phyloP scores from a whole-genome alignment of 2,329 filamentous ascomycete species.

The Pseudogymnoascus sp. region DNA sequence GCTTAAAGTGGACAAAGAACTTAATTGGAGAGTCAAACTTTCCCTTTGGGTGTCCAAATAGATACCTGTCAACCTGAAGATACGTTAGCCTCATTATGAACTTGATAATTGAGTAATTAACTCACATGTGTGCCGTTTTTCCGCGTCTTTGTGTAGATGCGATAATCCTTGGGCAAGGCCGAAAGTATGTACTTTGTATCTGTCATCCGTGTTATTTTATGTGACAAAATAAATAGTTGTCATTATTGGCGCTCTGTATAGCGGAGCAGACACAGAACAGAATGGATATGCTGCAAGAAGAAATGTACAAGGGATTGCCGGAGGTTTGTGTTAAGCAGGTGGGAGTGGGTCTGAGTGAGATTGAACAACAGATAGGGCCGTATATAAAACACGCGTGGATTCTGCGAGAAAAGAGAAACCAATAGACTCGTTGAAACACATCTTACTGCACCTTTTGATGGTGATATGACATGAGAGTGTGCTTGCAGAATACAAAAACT shows the following conservation, averaged over 20 bases:
- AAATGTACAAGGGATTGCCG: neutral
- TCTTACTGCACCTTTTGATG: neutral
- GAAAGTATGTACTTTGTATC: neutral
- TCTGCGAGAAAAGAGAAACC: neutral
- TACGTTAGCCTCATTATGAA: neutral
- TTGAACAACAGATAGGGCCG: neutral
- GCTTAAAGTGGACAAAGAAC: constrained; percentile 11
- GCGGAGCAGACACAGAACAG: neutral
- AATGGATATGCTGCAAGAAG: neutral
- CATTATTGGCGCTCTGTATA: neutral
- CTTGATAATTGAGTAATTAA: neutral
- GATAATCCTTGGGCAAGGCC: neutral
- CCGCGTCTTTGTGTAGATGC: neutral
- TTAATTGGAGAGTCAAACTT: constrained; percentile 11
- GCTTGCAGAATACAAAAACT: neutral
- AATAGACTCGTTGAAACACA: neutral
- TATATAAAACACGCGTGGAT: neutral
- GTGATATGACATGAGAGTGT: neutral
- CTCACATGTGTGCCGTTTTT: neutral
- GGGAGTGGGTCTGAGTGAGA: neutral
- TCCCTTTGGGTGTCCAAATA: constrained; percentile 10
- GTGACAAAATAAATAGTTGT: neutral
- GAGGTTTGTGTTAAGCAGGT: neutral
- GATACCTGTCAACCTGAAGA: constrained; percentile 9
- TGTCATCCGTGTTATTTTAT: neutral